Percentiles rank a stretch among this genome's conserved stretches.
Evolutionary conservation across 2,329 filamentous ascomycete genomes (phyloP).

Genomic region (Talaromyces albobiverticillius): DNA sequence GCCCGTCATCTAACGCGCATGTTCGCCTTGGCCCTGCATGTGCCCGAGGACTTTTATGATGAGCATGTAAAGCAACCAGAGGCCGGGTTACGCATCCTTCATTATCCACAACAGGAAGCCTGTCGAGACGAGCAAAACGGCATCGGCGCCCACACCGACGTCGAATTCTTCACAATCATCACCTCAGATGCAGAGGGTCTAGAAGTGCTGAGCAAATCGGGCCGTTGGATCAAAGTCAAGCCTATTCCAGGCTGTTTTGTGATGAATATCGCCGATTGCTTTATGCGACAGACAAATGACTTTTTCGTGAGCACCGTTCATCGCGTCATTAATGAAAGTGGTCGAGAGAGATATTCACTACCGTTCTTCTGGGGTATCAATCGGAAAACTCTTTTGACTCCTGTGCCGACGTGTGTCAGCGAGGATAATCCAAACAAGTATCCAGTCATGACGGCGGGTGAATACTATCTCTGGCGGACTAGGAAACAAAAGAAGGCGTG

Average conservation of each 20-base stretch:
- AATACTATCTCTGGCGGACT: constrained; percentile 23
- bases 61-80: constrained; percentile 35
- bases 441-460: constrained; percentile 27
- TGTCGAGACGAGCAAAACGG: constrained; percentile 29
- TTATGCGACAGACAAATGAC: constrained; percentile 41
- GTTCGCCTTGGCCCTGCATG: constrained; percentile 41
- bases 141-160: constrained; percentile 37
- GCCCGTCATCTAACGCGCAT: constrained; percentile 35
- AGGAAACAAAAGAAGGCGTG: constrained; percentile 5
- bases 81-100: constrained; percentile 38
- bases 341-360: constrained; percentile 34
- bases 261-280: constrained; percentile 40
- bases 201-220: constrained; percentile 39
- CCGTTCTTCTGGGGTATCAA: constrained; percentile 34
- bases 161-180: constrained; percentile 42
- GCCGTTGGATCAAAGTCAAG: constrained; percentile 36
- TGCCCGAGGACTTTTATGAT: constrained; percentile 43
- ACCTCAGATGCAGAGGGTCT: constrained; percentile 35
- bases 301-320: constrained; percentile 41
- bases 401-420: constrained; percentile 26
- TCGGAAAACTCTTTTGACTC: constrained; percentile 19
- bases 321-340: constrained; percentile 35
- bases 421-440: constrained; percentile 31
- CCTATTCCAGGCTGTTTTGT: constrained; percentile 38
- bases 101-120: constrained; percentile 33